Evolutionary conservation across 441 rosid species (phyloP).

Genomic region (Flueggea neowawraea): DNA sequence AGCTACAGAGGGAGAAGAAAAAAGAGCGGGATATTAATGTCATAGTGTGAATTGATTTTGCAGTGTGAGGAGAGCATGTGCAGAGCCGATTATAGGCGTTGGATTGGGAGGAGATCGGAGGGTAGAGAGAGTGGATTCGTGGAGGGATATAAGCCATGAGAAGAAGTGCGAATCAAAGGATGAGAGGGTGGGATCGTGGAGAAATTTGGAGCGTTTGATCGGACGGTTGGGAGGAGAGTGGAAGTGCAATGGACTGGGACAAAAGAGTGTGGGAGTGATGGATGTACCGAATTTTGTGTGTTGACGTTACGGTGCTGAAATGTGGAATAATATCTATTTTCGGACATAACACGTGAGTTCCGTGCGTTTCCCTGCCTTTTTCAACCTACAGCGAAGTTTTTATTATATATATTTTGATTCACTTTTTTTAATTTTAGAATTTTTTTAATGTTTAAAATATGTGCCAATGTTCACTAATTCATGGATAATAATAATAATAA

Average conservation of each 20-base stretch:
- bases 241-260: slow-evolving; percentile 12
- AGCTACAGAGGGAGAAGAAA: slow-evolving; percentile 4
- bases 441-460: no score
- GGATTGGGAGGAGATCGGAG: slow-evolving; percentile 38
- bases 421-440: no score
- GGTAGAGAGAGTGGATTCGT: slow-evolving; percentile 33
- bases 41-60: background rate
- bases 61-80: background rate
- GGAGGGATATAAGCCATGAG: slow-evolving; percentile 57
- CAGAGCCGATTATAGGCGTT: slow-evolving; percentile 27
- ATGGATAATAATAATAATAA: no score
- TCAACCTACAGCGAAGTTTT: no score
- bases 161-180: slow-evolving; percentile 49
- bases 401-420: no score
- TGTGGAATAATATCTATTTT: no score
- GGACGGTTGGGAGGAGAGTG: slow-evolving; percentile 23
- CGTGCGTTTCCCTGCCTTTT: no score
- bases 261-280: no score
- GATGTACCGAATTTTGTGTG: no score
- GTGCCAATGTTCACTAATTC: no score
- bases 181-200: slow-evolving; percentile 40
- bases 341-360: no score
- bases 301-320: no score
- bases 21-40: slow-evolving; percentile 42
- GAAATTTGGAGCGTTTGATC: slow-evolving; percentile 21